A percentile compares a stretch with the other conserved stretches of the same genome.
Conservation (phyloP, 768 basidiomycete genomes). For the Naganishia kalamii region DNA sequence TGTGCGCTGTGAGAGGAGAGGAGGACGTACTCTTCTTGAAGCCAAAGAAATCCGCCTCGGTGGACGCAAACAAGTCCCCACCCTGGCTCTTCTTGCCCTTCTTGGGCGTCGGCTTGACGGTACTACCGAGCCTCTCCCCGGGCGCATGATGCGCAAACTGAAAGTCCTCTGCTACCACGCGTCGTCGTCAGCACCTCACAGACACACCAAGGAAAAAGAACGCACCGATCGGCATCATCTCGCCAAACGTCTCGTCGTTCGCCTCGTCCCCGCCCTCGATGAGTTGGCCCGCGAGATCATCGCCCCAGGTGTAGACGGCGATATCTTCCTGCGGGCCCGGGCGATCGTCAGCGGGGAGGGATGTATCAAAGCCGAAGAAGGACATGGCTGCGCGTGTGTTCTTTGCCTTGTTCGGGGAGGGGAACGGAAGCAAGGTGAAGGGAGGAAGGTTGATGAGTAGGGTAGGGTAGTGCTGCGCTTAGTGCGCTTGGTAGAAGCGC, state of each 20-base stretch:
- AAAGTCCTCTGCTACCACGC: conserved; percentile 36
- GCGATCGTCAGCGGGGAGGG: conserved; percentile 41
- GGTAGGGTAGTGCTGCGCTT: neutral
- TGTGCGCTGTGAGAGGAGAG: neutral
- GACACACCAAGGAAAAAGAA: neutral
- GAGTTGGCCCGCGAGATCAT: conserved; percentile 78
- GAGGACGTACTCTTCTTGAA: conserved; percentile 25
- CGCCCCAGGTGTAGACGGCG: conserved; percentile 88
- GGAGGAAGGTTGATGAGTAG: neutral
- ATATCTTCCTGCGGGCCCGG: conserved; percentile 58
- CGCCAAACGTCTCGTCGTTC: conserved; percentile 96
- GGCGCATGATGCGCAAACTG: conserved; percentile 35
- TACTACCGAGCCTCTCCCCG: conserved; percentile 15
- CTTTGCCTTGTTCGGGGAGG: neutral
- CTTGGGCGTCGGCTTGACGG: neutral
- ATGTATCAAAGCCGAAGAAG: conserved; percentile 46
- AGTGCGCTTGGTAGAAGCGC: neutral
- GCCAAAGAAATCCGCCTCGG: conserved; percentile 44
- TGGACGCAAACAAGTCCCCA: conserved; percentile 41
- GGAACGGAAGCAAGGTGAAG: neutral
- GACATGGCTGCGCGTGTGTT: conserved; percentile 30
- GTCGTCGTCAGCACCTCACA: neutral
- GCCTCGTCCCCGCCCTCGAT: conserved; percentile 85
- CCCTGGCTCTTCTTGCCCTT: conserved; percentile 1
- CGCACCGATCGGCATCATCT: conserved; percentile 63